phyloP scores from a whole-genome alignment of 371 early-diverging fungal genomes.

The Dinochytrium kinnereticum region DNA sequence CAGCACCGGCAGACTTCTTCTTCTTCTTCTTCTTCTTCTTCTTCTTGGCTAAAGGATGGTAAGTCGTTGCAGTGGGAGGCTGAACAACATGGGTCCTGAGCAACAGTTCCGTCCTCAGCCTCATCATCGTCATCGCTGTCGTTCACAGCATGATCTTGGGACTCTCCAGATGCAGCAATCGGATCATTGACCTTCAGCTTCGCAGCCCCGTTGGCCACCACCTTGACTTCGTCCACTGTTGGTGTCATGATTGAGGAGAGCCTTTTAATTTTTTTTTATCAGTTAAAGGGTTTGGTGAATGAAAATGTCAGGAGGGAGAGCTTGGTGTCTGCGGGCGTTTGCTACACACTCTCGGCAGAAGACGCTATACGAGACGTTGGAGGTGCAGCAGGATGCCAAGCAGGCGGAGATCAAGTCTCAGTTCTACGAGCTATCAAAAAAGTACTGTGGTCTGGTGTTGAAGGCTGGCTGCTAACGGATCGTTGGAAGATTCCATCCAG shows the following conservation, averaged over 20 bases:
- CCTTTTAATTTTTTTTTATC: constrained; percentile 22
- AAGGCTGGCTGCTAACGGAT: background rate
- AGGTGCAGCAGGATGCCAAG: constrained; percentile 22
- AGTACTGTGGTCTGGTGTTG: no score
- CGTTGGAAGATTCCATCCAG: constrained; percentile 75
- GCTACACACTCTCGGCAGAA: no score
- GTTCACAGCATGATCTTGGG: background rate
- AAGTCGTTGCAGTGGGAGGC: background rate
- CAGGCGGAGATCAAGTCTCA: constrained; percentile 68
- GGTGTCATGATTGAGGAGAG: background rate
- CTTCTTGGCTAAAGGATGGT: constrained; percentile 1
- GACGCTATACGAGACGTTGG: constrained; percentile 43
- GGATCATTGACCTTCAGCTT: background rate
- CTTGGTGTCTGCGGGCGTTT: background rate
- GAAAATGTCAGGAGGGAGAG: no score
- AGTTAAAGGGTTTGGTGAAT: no score
- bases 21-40: constrained; percentile 46
- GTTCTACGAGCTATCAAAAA: constrained; percentile 83
- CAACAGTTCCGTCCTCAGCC: background rate
- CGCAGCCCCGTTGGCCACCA: background rate
- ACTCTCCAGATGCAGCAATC: background rate
- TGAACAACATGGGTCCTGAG: background rate
- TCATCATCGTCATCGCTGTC: constrained; percentile 12
- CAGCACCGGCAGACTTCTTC: constrained; percentile 36
- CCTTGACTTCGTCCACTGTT: background rate